Conservation (phyloP, 345 rosid species). For the Raphanus sativus region DNA sequence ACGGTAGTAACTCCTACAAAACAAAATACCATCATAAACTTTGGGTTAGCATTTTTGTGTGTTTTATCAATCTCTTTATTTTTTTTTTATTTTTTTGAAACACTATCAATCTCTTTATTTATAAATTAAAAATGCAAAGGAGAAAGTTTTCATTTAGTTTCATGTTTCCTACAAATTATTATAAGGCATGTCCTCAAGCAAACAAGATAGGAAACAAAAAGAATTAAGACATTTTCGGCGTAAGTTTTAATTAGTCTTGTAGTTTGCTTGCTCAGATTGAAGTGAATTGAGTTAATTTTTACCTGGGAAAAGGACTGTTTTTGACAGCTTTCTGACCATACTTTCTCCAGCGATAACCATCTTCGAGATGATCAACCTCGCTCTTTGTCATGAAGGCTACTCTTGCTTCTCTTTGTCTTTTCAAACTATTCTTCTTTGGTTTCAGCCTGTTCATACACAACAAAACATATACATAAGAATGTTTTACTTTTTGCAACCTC, state of each 20-base stretch:
- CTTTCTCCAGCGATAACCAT: neutral
- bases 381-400: neutral
- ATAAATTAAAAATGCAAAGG: no score
- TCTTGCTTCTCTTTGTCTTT: neutral
- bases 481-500: neutral
- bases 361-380: neutral
- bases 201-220: no score
- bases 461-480: neutral
- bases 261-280: no score
- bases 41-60: neutral
- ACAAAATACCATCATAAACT: neutral
- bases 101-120: neutral
- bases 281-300: neutral
- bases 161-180: no score
- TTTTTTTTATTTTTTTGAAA: neutral
- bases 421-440: neutral
- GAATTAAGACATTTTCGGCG: no score
- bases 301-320: neutral
- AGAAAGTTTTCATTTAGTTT: no score
- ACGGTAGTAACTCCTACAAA: slow-evolving; percentile 3
- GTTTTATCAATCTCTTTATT: neutral
- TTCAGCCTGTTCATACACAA: neutral
- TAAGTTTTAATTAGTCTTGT: no score
- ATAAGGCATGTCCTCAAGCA: no score
- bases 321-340: neutral